Evolutionary conservation across 345 rosid species (phyloP), one percentile per base, ranked within the genome.

Genomic region (Adansonia digitata): DNA sequence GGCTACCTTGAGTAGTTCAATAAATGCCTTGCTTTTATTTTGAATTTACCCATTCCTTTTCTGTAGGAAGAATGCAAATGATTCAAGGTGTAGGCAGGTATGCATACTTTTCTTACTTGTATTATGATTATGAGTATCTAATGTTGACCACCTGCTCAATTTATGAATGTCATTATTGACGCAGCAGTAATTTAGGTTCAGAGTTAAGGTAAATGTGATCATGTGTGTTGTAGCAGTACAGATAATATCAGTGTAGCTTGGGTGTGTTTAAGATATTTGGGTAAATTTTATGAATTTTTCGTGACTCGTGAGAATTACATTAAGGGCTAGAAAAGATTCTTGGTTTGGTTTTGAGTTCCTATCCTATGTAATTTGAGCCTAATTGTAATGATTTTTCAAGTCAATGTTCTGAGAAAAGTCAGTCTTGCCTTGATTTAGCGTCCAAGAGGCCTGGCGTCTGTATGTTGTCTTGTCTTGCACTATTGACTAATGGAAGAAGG

Each of bases 41-140:
- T 77, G 70, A 64, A 69, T 76, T 68, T 24, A 7, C 29, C 37
- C 20, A 43, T 68, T 60, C 45, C 77, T 31, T 74, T 63, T 39
- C 17, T 74, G 70, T 63, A 89, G 96, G 84, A 85, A 82, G 48
- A 80, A 80, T 76, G 72, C 84, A 74, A 77, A 53, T 66, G 65
- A 72, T 79, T 62, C 84, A 61, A 84, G 78, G 83, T 71, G 5
- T 53, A 79, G 57, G 70, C 89, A 87, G 95, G 95, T 89, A 77
- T 68, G 48, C 26, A 45, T 34, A 60, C 49, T 42, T 7, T 57
- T 27, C 22, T 71, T 29, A 27, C 48, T 14, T 35, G 43, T 34
- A 48, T 53, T 17, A 57, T 7, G 0, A 9, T 57, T 24, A 15
- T 73, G 29, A n/a, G 49, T 63, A 48, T 74, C 63, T 29, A 27